A percentile compares a stretch with the other conserved stretches of the same genome.
These are phyloP conservation scores for Acorus gramineus DNA, from an alignment of 106 monocot species.

Conservation along the genomic window DNA sequence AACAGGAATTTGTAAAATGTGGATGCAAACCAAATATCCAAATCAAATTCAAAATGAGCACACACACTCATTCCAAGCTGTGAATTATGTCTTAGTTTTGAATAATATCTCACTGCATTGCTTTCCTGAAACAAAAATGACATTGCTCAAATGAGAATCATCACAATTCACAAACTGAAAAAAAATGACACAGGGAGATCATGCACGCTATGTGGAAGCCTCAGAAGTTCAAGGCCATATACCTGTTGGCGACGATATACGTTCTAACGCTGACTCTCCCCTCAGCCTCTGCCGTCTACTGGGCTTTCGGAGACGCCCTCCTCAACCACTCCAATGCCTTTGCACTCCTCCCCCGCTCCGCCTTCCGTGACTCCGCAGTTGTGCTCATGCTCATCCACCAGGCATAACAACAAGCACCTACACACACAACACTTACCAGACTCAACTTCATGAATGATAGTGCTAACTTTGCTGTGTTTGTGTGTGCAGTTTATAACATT, in stretches of 20 bases:
- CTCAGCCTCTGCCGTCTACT: slow-evolving; percentile 50
- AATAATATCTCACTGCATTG: no score
- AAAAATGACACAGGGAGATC: slow-evolving; percentile 11
- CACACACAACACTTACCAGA: no score
- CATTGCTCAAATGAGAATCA: no score
- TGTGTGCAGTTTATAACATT: slow-evolving; percentile 72
- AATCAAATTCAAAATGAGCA: no score
- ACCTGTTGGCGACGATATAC: slow-evolving; percentile 19
- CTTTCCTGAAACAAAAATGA: no score
- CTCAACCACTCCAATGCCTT: slow-evolving; percentile 83
- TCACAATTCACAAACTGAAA: no score
- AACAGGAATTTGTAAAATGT: no score
- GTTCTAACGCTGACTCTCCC: slow-evolving; percentile 27
- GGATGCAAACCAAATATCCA: no score
- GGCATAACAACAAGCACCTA: neutral
- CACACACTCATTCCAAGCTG: no score
- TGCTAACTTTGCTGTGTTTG: no score
- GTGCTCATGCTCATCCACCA: slow-evolving; percentile 92
- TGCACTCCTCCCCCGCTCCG: slow-evolving; percentile 61
- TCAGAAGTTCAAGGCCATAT: slow-evolving; percentile 27
- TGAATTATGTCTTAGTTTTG: no score
- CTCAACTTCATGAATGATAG: no score
- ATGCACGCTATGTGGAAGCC: slow-evolving; percentile 37
- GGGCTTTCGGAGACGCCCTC: slow-evolving; percentile 89
- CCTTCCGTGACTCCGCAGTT: slow-evolving; percentile 71